These are phyloP conservation scores for Plantago ovata DNA, from an alignment of 257 asterid species.

Conservation along the genomic window DNA sequence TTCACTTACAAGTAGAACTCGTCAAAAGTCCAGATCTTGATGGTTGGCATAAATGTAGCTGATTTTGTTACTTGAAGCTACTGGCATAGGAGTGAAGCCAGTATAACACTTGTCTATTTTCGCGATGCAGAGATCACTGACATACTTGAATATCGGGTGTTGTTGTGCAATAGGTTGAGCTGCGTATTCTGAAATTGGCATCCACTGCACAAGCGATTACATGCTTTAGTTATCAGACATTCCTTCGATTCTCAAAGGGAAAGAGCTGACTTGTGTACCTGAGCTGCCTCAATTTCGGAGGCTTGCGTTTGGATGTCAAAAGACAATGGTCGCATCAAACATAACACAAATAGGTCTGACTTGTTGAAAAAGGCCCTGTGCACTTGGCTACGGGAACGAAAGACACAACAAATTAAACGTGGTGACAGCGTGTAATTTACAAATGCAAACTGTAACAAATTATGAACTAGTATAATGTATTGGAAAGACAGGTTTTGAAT, in stretches of 20 bases:
- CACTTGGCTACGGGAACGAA: slow-evolving; percentile 41
- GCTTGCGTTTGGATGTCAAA: slow-evolving; percentile 61
- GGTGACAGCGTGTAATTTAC: too few relatives aligned
- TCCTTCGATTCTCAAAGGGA: not conserved
- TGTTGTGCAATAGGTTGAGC: slow-evolving; percentile 40
- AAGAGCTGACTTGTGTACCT: slow-evolving; percentile 32
- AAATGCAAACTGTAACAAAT: too few relatives aligned
- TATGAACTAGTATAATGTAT: too few relatives aligned
- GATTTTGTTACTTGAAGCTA: slow-evolving; percentile 33
- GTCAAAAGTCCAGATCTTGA: slow-evolving; percentile 31
- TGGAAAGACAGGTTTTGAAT: too few relatives aligned
- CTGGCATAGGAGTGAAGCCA: slow-evolving; percentile 51
- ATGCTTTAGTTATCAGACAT: not conserved
- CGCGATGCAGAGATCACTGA: slow-evolving; percentile 49
- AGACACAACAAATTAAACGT: not conserved
- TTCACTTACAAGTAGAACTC: slow-evolving; percentile 3
- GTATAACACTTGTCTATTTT: slow-evolving; percentile 40
- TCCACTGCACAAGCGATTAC: slow-evolving; percentile 42
- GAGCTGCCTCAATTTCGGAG: slow-evolving; percentile 70
- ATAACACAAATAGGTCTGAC: slow-evolving; percentile 55
- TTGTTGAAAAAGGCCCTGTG: slow-evolving; percentile 54
- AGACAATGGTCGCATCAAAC: slow-evolving; percentile 62
- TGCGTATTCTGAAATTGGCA: slow-evolving; percentile 64
- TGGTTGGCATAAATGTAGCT: slow-evolving; percentile 55
- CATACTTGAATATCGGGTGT: slow-evolving; percentile 43